A percentile compares a stretch with the other conserved stretches of the same genome.
phyloP scores from a whole-genome alignment of 1,284 basidiomycete species.

The Earliella scabrosa region DNA sequence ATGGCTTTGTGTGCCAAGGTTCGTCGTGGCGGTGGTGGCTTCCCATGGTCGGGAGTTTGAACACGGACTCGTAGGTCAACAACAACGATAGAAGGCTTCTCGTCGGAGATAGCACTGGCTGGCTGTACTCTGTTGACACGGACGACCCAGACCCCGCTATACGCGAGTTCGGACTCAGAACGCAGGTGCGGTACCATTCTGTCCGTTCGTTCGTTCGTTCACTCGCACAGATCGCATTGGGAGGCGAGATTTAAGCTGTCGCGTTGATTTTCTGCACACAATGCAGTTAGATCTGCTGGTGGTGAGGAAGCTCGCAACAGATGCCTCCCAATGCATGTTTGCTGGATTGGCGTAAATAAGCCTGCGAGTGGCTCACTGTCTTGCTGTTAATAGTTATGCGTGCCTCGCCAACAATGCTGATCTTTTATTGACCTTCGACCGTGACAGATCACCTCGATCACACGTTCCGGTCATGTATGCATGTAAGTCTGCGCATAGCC shows the following conservation, averaged over 20 bases:
- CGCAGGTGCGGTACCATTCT: constrained; percentile 19
- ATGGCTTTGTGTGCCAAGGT: constrained; percentile 19
- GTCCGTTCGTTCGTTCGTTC: too few species aligned
- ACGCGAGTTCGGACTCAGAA: constrained; percentile 27
- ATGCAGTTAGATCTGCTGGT: too few species aligned
- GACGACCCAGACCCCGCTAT: constrained; percentile 11
- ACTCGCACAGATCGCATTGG: too few species aligned
- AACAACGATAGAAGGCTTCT: constrained; percentile 8
- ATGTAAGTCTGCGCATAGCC: constrained; percentile 30
- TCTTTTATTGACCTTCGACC: too few species aligned
- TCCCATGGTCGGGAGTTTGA: background rate
- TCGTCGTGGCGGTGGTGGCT: background rate
- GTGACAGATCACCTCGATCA: constrained; percentile 30
- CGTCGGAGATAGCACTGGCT: constrained; percentile 30
- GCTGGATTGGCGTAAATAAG: background rate
- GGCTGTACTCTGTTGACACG: constrained; percentile 29
- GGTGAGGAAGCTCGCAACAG: too few species aligned
- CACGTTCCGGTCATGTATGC: constrained; percentile 21
- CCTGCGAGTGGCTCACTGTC: too few species aligned
- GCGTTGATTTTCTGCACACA: too few species aligned
- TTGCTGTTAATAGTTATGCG: too few species aligned
- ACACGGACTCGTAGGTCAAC: background rate
- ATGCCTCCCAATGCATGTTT: too few species aligned
- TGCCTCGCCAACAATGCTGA: too few species aligned
- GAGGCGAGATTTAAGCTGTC: too few species aligned